Percentiles rank a stretch among this genome's conserved stretches.
Conservation (phyloP, 192 early-diverging fungal genomes). For the Umbelopsis vinacea region DNA sequence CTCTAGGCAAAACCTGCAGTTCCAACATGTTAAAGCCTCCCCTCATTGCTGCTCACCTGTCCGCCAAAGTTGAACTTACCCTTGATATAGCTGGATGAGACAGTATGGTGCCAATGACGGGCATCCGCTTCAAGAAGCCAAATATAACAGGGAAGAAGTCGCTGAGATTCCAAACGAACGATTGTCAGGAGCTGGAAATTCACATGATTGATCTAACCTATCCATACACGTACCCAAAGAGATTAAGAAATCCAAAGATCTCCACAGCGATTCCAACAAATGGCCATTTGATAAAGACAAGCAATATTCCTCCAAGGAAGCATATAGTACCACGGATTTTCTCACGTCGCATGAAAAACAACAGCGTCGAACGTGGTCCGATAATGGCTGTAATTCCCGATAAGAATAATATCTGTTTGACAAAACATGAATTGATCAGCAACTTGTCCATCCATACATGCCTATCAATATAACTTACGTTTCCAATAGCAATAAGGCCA, state of each 20-base stretch:
- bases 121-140: conserved; percentile 81
- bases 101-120: conserved; percentile 86
- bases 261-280: conserved; percentile 86
- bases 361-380: conserved; percentile 79
- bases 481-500: conserved; percentile 92
- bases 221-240: conserved; percentile 78
- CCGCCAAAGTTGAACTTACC: conserved; percentile 34
- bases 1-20: not conserved
- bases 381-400: conserved; percentile 87
- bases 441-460: not conserved
- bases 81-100: conserved; percentile 82
- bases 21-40: not conserved
- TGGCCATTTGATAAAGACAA: conserved; percentile 91
- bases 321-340: conserved; percentile 88
- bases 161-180: conserved; percentile 47
- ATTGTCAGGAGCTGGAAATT: not conserved
- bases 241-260: conserved; percentile 91
- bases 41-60: not conserved
- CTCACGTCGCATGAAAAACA: conserved; percentile 80
- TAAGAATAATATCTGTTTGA: conserved; percentile 82
- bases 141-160: conserved; percentile 95
- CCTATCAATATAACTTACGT: conserved; percentile 59
- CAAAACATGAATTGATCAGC: not conserved
- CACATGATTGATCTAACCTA: not conserved
- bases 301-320: conserved; percentile 84